Evolutionary conservation across 371 early-diverging fungal species (phyloP), one percentile per base, ranked within the genome.

Genomic region (Dichotomocladium elegans): DNA sequence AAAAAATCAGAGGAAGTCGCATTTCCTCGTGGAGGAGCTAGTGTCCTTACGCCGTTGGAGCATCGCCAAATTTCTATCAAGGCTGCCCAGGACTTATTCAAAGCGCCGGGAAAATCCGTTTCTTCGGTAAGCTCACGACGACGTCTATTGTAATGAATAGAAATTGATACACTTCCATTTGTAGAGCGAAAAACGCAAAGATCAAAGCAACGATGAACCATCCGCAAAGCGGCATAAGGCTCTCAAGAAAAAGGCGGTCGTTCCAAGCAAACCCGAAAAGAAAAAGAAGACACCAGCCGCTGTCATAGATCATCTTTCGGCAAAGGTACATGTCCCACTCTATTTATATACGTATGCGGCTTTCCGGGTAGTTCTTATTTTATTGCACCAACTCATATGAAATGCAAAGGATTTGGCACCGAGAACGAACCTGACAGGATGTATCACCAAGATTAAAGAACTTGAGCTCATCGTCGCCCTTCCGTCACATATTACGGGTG

Each of bases 11-110:
- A 60, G 9, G 74, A 74, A 58, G 63, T 68, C 31, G 65, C 82
- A 53, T 93, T 93, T 57, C 91, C 90, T 57, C 83, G 93, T 56
- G 93, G 93, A 40, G 93, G 93, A 22, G 83, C 86, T 7, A 77
- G 83, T 35, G 83, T 80, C 3, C 70, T 93, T 58, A 91, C 92
- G 2, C 90, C 92, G 37, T 79, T 93, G 21, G 93, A 93, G 66
- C 84, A 83, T 69, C 82, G 88, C 35, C 90, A 93, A 55, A 78
- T 91, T 35, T 60, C 82, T 22, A 81, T 80, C 57, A 82, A 89
- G 57, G 93, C 86, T 17, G 86, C 87, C 27, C 63, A 67, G 41
- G 87, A 87, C 58, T 74, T 85, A 42, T 73, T 82, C 54, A 54
- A 44, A 31, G 51, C 41, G 14, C 8, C n/a, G n/a, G 37, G 17